Evolutionary conservation across 164 flowering plant species (phyloP).

Genomic region (grape (Vitis vinifera)): ASM3070453v1 NC_081813.1:4004001-4004500

Average conservation of each 20-base stretch:
- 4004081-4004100: not conserved
- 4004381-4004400: constrained; percentile 33
- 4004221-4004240: constrained; percentile 69
- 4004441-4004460: constrained; percentile 46
- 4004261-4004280: constrained; percentile 61
- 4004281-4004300: constrained; percentile 59
- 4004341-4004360: no score
- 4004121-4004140: not conserved
- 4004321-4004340: not conserved
- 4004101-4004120: not conserved
- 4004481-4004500: no score
- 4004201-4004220: constrained; percentile 84
- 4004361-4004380: not conserved
- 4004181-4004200: constrained; percentile 83
- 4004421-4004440: constrained; percentile 43
- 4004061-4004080: constrained; percentile 37
- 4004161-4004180: constrained; percentile 62
- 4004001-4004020: constrained; percentile 40
- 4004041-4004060: constrained; percentile 34
- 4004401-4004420: constrained; percentile 47
- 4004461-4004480: constrained; percentile 27
- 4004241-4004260: constrained; percentile 63
- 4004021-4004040: constrained; percentile 36
- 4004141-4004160: constrained; percentile 43
- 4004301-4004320: not conserved